Conservation (phyloP, 495 filamentous ascomycete species). For the Penicillium manginii region DNA sequence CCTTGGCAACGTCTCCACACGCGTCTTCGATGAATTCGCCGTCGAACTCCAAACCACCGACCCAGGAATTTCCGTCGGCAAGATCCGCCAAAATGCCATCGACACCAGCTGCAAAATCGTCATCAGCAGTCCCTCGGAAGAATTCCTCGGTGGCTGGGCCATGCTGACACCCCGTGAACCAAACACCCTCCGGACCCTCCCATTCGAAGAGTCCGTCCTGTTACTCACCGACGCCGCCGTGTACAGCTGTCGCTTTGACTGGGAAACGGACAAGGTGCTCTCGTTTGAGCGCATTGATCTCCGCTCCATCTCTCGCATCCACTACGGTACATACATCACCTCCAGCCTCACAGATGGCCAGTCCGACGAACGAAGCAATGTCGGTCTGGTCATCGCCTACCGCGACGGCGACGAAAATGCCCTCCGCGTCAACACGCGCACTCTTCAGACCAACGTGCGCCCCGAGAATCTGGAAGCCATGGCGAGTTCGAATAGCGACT, state of each 20-base stretch:
- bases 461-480: constrained; percentile 34
- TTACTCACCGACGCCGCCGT: constrained; percentile 83
- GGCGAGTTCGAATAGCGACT: constrained; percentile 31
- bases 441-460: constrained; percentile 62
- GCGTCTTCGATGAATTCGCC: constrained; percentile 91
- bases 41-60: constrained; percentile 84
- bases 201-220: constrained; percentile 83
- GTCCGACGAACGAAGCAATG: constrained; percentile 74
- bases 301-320: constrained; percentile 67
- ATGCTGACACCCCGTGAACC: constrained; percentile 70
- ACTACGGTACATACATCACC: constrained; percentile 85
- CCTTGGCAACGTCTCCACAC: constrained; percentile 81
- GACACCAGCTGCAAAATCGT: constrained; percentile 83
- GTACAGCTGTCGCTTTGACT: constrained; percentile 89
- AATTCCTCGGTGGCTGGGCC: constrained; percentile 84
- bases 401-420: constrained; percentile 65
- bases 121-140: constrained; percentile 79
- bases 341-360: constrained; percentile 76
- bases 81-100: constrained; percentile 84
- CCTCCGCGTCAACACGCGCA: constrained; percentile 80
- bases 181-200: constrained; percentile 63
- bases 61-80: constrained; percentile 80
- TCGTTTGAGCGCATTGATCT: constrained; percentile 88
- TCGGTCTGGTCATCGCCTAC: constrained; percentile 82
- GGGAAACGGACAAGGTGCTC: constrained; percentile 87